Percentiles rank a stretch among this genome's conserved stretches.
Evolutionary conservation across 176 grass and related monocot genomes (phyloP).

Genomic region (Themeda triandra): DNA sequence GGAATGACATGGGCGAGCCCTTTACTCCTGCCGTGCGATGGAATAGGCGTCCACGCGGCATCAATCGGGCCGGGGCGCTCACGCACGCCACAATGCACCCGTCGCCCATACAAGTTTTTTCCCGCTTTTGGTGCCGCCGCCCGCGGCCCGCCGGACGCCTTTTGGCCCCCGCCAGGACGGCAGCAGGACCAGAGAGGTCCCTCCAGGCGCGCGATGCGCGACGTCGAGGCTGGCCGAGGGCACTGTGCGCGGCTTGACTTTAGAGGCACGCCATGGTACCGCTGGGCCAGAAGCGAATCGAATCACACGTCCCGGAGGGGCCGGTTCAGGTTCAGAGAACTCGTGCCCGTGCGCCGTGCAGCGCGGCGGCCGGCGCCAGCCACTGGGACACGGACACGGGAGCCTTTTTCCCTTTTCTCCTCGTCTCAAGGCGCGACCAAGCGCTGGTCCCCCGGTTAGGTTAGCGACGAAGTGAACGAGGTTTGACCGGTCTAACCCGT

Average conservation of each 20-base stretch:
- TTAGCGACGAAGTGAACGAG: neutral
- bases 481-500: constrained; percentile 24
- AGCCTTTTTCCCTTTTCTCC: neutral
- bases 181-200: neutral
- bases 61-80: too few relatives aligned
- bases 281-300: neutral
- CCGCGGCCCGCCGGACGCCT: too few relatives aligned
- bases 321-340: neutral
- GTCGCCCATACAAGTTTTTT: too few relatives aligned
- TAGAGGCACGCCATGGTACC: neutral
- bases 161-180: too few relatives aligned
- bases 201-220: neutral
- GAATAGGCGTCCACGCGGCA: too few relatives aligned
- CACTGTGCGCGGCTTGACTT: constrained; percentile 13
- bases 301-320: neutral
- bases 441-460: constrained; percentile 9
- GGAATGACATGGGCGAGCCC: too few relatives aligned
- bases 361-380: neutral
- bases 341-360: neutral
- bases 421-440: neutral
- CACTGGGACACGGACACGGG: neutral
- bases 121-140: too few relatives aligned
- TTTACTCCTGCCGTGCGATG: too few relatives aligned
- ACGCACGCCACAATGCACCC: too few relatives aligned
- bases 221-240: neutral